phyloP scores from a whole-genome alignment of 164 flowering plant genomes.

The Tetrastigma voinierianum region DNA sequence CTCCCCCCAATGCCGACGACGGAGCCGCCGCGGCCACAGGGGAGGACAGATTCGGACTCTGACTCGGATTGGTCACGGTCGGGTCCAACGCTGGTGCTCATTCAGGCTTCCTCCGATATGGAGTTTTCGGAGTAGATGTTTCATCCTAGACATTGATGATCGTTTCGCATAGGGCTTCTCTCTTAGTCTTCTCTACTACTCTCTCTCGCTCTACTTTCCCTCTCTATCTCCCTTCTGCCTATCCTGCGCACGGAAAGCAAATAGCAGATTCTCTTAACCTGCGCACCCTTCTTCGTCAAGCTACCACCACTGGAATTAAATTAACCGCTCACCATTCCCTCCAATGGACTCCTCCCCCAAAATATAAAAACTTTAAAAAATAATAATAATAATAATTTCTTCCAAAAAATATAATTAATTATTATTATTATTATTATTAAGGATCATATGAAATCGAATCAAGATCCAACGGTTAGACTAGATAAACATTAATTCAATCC shows the following conservation, averaged over 20 bases:
- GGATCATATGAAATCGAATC: too few species aligned
- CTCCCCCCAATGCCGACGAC: constrained; percentile 24
- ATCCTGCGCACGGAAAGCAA: constrained; percentile 27
- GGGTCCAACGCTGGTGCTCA: constrained; percentile 37
- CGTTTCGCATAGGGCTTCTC: not conserved
- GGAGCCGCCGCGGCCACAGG: constrained; percentile 20
- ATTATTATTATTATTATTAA: too few species aligned
- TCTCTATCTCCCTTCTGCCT: constrained; percentile 10
- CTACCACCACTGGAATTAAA: constrained; percentile 31
- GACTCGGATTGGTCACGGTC: constrained; percentile 19
- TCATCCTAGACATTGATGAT: constrained; percentile 81
- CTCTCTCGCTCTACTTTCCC: constrained; percentile 8
- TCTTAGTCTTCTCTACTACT: not conserved
- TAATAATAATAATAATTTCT: not conserved
- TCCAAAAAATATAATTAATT: too few species aligned
- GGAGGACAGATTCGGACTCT: constrained; percentile 13
- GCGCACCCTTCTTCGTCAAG: constrained; percentile 44
- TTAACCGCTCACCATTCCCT: constrained; percentile 39
- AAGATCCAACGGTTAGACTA: too few species aligned
- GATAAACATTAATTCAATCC: too few species aligned
- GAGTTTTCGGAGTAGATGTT: constrained; percentile 77
- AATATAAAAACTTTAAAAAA: not conserved
- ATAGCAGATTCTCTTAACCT: constrained; percentile 35
- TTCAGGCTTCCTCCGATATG: constrained; percentile 62
- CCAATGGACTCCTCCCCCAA: constrained; percentile 14